Conservation (phyloP, 1,284 basidiomycete species). For the Gymnopus androsaceus region DNA sequence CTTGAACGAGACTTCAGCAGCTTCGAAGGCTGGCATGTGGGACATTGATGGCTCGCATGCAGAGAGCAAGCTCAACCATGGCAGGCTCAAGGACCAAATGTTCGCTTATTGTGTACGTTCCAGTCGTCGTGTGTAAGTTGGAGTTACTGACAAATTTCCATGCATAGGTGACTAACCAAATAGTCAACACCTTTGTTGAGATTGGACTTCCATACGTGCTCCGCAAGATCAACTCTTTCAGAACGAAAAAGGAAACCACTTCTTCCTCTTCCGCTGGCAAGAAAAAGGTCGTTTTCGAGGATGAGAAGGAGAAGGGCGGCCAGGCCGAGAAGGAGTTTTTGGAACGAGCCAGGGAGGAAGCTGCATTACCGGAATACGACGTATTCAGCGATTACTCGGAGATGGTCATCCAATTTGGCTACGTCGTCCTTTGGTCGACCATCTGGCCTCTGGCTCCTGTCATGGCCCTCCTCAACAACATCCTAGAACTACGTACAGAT, state of each 20-base stretch:
- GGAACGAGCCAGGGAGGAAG: conserved; percentile 76
- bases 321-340: conserved; percentile 74
- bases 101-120: conserved; percentile 96
- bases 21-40: conserved; percentile 40
- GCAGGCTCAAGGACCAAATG: conserved; percentile 86
- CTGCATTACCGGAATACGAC: conserved; percentile 79
- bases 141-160: no score
- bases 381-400: conserved; percentile 88
- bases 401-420: conserved; percentile 96
- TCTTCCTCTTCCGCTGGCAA: conserved; percentile 31
- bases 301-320: conserved; percentile 60
- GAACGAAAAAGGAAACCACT: conserved; percentile 17
- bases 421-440: conserved; percentile 88
- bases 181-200: conserved; percentile 81
- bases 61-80: conserved; percentile 60
- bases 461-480: conserved; percentile 81
- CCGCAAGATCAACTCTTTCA: conserved; percentile 39
- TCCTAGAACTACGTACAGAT: conserved; percentile 90
- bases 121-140: no score
- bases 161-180: conserved; percentile 85
- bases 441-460: conserved; percentile 93
- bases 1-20: background rate
- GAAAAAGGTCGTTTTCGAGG: conserved; percentile 75
- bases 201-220: conserved; percentile 82
- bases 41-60: conserved; percentile 52